Percentiles rank a stretch among this genome's conserved stretches.
Evolutionary conservation across 1,139 yeast species (phyloP).

Genomic region (Zygosaccharomyces sapae): DNA sequence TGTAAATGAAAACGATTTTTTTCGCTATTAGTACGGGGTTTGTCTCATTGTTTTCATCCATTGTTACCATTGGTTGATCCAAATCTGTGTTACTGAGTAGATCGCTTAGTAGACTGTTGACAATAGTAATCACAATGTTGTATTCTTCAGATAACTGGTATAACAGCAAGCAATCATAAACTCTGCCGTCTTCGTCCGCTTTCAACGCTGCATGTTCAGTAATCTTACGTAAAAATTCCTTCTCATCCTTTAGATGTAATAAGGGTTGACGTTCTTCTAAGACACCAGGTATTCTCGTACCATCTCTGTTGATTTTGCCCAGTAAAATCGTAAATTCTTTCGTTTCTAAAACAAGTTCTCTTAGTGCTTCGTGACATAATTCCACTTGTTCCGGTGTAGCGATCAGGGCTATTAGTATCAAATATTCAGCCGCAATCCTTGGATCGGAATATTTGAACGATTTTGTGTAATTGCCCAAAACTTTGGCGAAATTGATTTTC

Average conservation of each 20-base stretch:
- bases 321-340: slow-evolving; percentile 76
- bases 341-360: slow-evolving; percentile 81
- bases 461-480: slow-evolving; percentile 69
- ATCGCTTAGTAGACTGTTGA: slow-evolving; percentile 78
- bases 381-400: slow-evolving; percentile 46
- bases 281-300: slow-evolving; percentile 76
- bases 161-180: slow-evolving; percentile 76
- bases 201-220: slow-evolving; percentile 80
- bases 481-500: slow-evolving; percentile 53
- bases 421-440: slow-evolving; percentile 82
- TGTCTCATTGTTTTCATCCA: slow-evolving; percentile 39
- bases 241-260: slow-evolving; percentile 53
- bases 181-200: slow-evolving; percentile 90
- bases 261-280: slow-evolving; percentile 76
- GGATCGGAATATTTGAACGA: slow-evolving; percentile 85
- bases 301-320: slow-evolving; percentile 76
- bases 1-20: slow-evolving; percentile 52
- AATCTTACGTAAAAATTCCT: slow-evolving; percentile 57
- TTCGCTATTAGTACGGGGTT: slow-evolving; percentile 52
- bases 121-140: slow-evolving; percentile 72
- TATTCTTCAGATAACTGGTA: slow-evolving; percentile 88
- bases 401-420: slow-evolving; percentile 63
- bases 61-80: slow-evolving; percentile 50
- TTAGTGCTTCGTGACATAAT: slow-evolving; percentile 72
- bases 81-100: slow-evolving; percentile 69